A percentile compares a stretch with the other conserved stretches of the same genome.
Conservation (phyloP, 177 flowering plant genomes). For the Vitis hybrid region DNA sequence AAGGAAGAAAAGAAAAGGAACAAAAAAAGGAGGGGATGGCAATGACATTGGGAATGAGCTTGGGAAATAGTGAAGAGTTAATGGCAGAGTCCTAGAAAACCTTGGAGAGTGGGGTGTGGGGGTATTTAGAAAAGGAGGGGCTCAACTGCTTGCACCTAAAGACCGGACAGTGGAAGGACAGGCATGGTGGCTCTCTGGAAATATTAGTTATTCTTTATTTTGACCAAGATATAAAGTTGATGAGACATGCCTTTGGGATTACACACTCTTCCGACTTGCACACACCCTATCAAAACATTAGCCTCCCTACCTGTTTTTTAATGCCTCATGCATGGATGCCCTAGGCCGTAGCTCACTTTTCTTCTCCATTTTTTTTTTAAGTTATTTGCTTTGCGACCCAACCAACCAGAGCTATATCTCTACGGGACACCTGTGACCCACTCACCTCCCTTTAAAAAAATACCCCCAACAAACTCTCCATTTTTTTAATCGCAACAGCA, state of each 20-base stretch:
- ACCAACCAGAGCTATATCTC: conserved; percentile 7
- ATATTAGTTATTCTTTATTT: conserved; percentile 18
- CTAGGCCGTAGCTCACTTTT: conserved; percentile 1
- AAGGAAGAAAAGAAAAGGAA: background rate
- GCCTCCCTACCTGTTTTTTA: background rate
- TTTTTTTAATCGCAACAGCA: background rate
- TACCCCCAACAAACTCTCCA: conserved; percentile 10
- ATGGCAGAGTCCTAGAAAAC: conserved; percentile 4
- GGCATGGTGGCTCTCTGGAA: conserved; percentile 17
- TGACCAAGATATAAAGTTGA: conserved; percentile 32
- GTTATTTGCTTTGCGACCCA: background rate
- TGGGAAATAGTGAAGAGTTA: background rate
- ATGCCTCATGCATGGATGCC: conserved; percentile 4
- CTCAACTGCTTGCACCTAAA: conserved; percentile 11
- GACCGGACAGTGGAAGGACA: conserved; percentile 12
- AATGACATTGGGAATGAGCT: background rate
- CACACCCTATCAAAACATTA: background rate
- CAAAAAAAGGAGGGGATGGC: background rate
- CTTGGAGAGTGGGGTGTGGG: conserved; percentile 9
- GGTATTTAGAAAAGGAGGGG: conserved; percentile 1
- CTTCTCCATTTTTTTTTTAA: background rate
- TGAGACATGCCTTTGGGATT: conserved; percentile 56
- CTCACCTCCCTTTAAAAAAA: background rate
- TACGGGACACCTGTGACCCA: conserved; percentile 25
- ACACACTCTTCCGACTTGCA: conserved; percentile 22